Evolutionary conservation across 31 red algal genomes (phyloP).

Genomic region (Odonthalia washingtoniensis): DNA sequence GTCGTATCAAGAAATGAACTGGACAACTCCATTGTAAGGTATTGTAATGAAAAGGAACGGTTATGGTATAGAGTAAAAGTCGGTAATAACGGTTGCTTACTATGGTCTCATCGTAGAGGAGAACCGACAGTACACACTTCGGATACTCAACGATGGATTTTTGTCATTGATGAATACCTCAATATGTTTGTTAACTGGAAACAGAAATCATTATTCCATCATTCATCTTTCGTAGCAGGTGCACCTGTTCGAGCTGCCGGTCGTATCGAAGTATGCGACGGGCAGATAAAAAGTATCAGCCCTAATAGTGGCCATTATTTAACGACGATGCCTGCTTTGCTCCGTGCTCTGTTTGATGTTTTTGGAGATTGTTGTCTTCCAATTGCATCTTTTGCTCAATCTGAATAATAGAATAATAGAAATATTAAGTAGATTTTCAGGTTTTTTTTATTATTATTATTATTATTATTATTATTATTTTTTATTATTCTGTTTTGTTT

Average conservation of each 20-base stretch:
- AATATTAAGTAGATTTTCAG: too few relatives aligned
- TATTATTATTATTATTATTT: too few relatives aligned
- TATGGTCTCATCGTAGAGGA: neutral
- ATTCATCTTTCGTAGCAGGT: conserved; percentile 62
- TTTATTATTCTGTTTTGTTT: too few relatives aligned
- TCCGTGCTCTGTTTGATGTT: conserved; percentile 18
- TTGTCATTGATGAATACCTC: conserved; percentile 51
- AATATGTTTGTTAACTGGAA: conserved; percentile 44
- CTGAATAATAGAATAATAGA: too few relatives aligned
- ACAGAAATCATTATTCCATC: conserved; percentile 52
- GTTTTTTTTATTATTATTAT: too few relatives aligned
- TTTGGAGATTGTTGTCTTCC: conserved; percentile 27
- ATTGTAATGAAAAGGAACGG: conserved; percentile 42
- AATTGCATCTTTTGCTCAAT: neutral
- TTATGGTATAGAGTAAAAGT: conserved; percentile 26
- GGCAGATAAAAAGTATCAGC: conserved; percentile 28
- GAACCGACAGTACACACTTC: conserved; percentile 15
- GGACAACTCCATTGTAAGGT: conserved; percentile 51
- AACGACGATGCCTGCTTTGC: conserved; percentile 23
- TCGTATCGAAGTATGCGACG: conserved; percentile 36
- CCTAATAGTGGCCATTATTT: conserved; percentile 66
- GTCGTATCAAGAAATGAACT: conserved; percentile 24
- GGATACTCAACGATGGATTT: conserved; percentile 51
- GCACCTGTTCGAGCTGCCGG: conserved; percentile 48
- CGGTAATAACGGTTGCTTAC: neutral